Evolutionary conservation across 257 asterid species (phyloP), one percentile per base, ranked within the genome.

Genomic region (Anisodus acutangulus): DNA sequence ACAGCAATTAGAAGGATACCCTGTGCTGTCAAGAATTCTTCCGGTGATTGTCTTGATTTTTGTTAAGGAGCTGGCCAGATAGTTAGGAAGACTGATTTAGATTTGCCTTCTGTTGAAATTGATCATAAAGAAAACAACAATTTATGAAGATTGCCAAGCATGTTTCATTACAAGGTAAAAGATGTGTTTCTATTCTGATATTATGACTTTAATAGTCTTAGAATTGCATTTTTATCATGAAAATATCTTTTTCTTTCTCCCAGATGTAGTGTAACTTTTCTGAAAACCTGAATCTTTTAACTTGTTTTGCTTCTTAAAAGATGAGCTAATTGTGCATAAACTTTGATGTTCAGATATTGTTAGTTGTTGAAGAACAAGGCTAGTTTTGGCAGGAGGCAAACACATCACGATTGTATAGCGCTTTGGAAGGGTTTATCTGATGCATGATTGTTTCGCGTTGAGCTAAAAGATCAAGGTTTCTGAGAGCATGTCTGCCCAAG

Each of bases 71-170:
- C 72, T 31, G 35, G 35, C 49, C 85, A 72, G 84, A 82, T 82
- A 51, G 87, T 66, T 78, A 91, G 78, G 17, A 87, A 80, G 80
- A 67, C 76, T 54, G 86, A 62, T 64, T 76, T 78, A 68, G 59
- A 74, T 31, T 79, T 81, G 83, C 87, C 89, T 72, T 82, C 82
- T n/a, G 49, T 70, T 1, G 90, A 86, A 84, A 78, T 84, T 26
- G 62, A 66, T 64, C 88, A 85, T 85, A 89, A 87, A 79, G 93
- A 89, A 85, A 89, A 87, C 82, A 78, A 53, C 82, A 85, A 31
- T 68, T 82, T 67, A 53, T 67, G 78, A 54, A 63, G 47, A 76
- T 26, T 7, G 63, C 81, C 63, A 3, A 51, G 47, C 81, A 76
- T 69, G 64, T 4, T 51, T 76, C 63, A 76, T 51, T 51, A 47